Conservation (phyloP, 2,329 filamentous ascomycete genomes). For the Aspergillus thermomutatus region DNA sequence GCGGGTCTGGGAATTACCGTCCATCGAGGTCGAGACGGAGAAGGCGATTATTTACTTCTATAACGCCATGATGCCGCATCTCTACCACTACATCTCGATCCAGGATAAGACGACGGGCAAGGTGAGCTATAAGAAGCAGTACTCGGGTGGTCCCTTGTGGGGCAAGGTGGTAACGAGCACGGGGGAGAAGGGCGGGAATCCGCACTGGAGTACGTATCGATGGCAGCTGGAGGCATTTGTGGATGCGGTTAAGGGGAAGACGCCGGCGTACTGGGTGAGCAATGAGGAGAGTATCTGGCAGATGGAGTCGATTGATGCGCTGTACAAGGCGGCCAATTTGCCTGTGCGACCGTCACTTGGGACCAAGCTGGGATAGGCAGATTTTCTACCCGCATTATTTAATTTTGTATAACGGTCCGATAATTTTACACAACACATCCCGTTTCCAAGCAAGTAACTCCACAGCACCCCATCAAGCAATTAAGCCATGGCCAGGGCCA, state of each 20-base stretch:
- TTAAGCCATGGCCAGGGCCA: slow-evolving; percentile 27
- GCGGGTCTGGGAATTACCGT: slow-evolving; percentile 31
- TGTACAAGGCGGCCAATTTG: slow-evolving; percentile 19
- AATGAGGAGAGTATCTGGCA: slow-evolving; percentile 43
- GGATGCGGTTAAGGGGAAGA: slow-evolving; percentile 38
- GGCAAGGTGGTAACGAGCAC: slow-evolving; percentile 21
- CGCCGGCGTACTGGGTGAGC: slow-evolving; percentile 36
- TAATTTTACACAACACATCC: not conserved
- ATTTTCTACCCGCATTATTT: too few species aligned
- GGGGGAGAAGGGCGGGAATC: slow-evolving; percentile 27
- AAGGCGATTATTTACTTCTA: slow-evolving; percentile 30
- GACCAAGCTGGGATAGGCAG: not conserved
- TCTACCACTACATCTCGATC: slow-evolving; percentile 33
- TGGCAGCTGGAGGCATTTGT: slow-evolving; percentile 51
- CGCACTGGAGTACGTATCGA: slow-evolving; percentile 45
- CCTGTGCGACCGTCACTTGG: slow-evolving; percentile 11
- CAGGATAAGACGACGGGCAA: slow-evolving; percentile 26
- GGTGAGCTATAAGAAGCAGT: slow-evolving; percentile 23
- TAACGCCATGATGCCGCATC: slow-evolving; percentile 33
- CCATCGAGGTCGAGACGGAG: slow-evolving; percentile 31
- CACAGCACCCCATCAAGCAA: not conserved
- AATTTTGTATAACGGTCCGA: not conserved
- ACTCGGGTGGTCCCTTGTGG: slow-evolving; percentile 29
- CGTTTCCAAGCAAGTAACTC: not conserved
- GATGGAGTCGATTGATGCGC: slow-evolving; percentile 34